phyloP scores from a whole-genome alignment of 805 yeast species.

The Starmerella floris region DNA sequence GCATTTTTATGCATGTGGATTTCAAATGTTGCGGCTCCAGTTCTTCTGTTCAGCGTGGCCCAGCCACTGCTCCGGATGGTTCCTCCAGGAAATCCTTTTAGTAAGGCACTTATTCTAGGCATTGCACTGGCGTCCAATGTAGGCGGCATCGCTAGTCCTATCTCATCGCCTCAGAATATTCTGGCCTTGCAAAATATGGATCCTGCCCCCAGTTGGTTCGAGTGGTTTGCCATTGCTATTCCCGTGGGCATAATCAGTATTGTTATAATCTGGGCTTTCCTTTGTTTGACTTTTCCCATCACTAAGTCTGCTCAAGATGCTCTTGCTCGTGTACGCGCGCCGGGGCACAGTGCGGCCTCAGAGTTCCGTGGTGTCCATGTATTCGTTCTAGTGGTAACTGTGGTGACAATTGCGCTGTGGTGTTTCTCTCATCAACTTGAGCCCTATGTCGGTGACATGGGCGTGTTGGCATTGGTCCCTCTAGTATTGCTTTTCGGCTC shows the following conservation, averaged over 20 bases:
- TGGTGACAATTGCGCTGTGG: conserved; percentile 73
- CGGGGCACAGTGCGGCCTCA: conserved; percentile 28
- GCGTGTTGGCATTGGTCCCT: conserved; percentile 85
- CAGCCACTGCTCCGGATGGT: conserved; percentile 79
- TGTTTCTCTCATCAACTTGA: conserved; percentile 69
- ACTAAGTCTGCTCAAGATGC: conserved; percentile 38
- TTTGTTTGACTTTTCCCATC: conserved; percentile 45
- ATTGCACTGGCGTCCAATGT: conserved; percentile 85
- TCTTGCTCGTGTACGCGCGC: conserved; percentile 42
- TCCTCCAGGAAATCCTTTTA: conserved; percentile 64
- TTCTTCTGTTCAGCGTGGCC: conserved; percentile 74
- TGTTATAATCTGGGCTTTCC: conserved; percentile 56
- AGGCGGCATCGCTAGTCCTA: conserved; percentile 97
- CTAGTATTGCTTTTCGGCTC: conserved; percentile 85
- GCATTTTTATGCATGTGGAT: conserved; percentile 88
- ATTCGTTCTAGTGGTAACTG: conserved; percentile 55
- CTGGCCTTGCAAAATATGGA: conserved; percentile 79
- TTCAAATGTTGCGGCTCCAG: conserved; percentile 95
- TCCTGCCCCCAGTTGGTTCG: conserved; percentile 76
- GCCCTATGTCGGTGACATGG: conserved; percentile 81
- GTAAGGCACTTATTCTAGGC: conserved; percentile 75
- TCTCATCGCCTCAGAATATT: conserved; percentile 92
- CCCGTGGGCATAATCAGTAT: conserved; percentile 63
- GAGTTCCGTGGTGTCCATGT: conserved; percentile 58
- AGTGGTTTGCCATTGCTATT: conserved; percentile 80